A percentile compares a stretch with the other conserved stretches of the same genome.
phyloP scores from a whole-genome alignment of 495 filamentous ascomycete genomes.

The Parathielavia hyrcaniae region DNA sequence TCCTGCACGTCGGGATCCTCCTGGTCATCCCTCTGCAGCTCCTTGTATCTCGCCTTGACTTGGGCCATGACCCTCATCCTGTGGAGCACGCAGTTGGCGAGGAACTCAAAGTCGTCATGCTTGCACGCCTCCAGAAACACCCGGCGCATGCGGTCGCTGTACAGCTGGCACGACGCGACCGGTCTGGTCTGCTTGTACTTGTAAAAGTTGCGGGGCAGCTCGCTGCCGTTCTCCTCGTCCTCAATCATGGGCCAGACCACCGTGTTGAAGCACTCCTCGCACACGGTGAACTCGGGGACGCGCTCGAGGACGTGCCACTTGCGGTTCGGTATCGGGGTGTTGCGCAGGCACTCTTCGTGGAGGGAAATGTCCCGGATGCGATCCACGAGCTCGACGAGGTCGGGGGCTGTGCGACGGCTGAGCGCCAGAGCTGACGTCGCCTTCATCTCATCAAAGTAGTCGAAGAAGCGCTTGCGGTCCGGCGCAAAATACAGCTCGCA shows the following conservation, averaged over 20 bases:
- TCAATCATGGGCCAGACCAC: constrained; percentile 59
- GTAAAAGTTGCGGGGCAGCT: constrained; percentile 53
- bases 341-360: constrained; percentile 35
- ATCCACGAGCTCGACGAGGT: constrained; percentile 36
- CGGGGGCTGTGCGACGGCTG: constrained; percentile 26
- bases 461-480: constrained; percentile 38
- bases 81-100: constrained; percentile 47
- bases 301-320: constrained; percentile 40
- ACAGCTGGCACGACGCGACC: constrained; percentile 62
- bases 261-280: constrained; percentile 55
- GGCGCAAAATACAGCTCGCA: constrained; percentile 38
- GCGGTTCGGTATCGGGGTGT: constrained; percentile 22
- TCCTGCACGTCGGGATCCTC: constrained; percentile 43
- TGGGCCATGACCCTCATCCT: constrained; percentile 36
- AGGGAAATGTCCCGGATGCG: constrained; percentile 31
- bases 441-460: constrained; percentile 42
- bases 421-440: constrained; percentile 36
- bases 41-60: constrained; percentile 27
- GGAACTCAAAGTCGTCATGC: constrained; percentile 50
- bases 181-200: constrained; percentile 42
- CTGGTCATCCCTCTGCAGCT: constrained; percentile 37
- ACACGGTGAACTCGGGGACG: constrained; percentile 40
- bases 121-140: constrained; percentile 55
- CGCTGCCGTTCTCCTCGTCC: constrained; percentile 34
- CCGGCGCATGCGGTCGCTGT: constrained; percentile 65